A percentile compares a stretch with the other conserved stretches of the same genome.
phyloP scores from a whole-genome alignment of 805 yeast species.

The Priceomyces castillae region DNA sequence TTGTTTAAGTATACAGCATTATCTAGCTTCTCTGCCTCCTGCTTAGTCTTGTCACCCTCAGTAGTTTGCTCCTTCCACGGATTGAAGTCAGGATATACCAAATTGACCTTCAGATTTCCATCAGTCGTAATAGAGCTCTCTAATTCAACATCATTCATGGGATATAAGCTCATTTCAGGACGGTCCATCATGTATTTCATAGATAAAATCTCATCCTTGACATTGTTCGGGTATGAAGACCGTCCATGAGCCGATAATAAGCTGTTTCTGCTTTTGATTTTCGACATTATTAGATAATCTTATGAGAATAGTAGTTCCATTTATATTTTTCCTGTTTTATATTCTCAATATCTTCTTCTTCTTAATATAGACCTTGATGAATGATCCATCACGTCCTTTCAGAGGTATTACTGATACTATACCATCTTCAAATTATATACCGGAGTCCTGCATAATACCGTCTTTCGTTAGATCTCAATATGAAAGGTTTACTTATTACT shows the following conservation, averaged over 20 bases:
- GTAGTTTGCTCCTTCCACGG: constrained; percentile 64
- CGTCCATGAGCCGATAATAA: constrained; percentile 23
- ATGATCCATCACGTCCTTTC: too few species aligned
- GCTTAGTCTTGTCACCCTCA: constrained; percentile 23
- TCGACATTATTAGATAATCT: constrained; percentile 20
- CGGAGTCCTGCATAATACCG: too few species aligned
- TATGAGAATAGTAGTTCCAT: too few species aligned
- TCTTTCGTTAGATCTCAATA: too few species aligned
- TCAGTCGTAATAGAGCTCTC: constrained; percentile 1
- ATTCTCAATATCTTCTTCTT: too few species aligned
- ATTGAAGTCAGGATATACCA: constrained; percentile 62
- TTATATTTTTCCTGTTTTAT: too few species aligned
- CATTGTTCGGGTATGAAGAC: constrained; percentile 16
- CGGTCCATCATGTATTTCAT: constrained; percentile 35
- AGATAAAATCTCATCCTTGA: constrained; percentile 32
- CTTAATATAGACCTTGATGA: too few species aligned
- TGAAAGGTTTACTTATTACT: too few species aligned
- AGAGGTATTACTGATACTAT: too few species aligned
- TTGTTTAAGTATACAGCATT: constrained; percentile 54
- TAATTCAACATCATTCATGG: constrained; percentile 25
- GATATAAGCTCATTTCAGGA: constrained; percentile 34
- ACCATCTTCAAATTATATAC: too few species aligned
- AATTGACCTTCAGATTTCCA: neutral
- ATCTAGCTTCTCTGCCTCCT: constrained; percentile 54
- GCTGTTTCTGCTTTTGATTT: constrained; percentile 27